Conservation (phyloP, 768 basidiomycete genomes). For the Boletus subcaerulescens region DNA sequence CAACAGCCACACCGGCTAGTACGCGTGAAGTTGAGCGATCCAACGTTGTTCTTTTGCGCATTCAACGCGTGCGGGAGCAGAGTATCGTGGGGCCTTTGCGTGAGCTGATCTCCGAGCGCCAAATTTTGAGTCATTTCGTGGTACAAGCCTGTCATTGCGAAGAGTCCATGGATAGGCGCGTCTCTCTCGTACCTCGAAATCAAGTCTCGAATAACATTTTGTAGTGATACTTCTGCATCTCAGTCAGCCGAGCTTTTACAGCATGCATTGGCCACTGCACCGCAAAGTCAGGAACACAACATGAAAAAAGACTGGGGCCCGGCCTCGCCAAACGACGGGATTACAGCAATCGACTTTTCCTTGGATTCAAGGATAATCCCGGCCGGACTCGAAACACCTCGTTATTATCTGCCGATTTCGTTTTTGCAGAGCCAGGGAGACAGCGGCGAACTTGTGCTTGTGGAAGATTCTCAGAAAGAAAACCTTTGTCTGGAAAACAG, state of each 20-base stretch:
- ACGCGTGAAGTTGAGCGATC: background rate
- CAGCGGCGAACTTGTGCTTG: constrained; percentile 23
- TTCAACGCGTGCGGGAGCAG: background rate
- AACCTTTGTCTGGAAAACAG: constrained; percentile 28
- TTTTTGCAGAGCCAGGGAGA: constrained; percentile 3
- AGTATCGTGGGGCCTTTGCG: background rate
- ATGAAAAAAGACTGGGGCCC: constrained; percentile 1
- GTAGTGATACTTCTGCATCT: constrained; percentile 46
- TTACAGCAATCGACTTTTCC: constrained; percentile 36
- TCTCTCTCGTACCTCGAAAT: constrained; percentile 16
- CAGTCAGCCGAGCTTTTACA: constrained; percentile 55
- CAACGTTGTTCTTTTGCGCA: too few species aligned
- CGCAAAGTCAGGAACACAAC: constrained; percentile 15
- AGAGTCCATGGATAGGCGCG: constrained; percentile 42
- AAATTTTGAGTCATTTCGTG: background rate
- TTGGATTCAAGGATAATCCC: constrained; percentile 41
- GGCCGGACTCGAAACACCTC: constrained; percentile 35
- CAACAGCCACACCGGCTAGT: background rate
- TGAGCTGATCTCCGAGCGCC: constrained; percentile 1
- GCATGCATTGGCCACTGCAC: constrained; percentile 38
- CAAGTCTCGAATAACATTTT: constrained; percentile 3
- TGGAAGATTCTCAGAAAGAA: constrained; percentile 54
- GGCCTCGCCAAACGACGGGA: constrained; percentile 17
- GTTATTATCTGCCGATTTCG: constrained; percentile 45
- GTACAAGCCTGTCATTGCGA: background rate